Percentiles rank a stretch among this genome's conserved stretches.
Evolutionary conservation across 768 basidiomycete species (phyloP).

Genomic region (Leccinum fibrillosum): DNA sequence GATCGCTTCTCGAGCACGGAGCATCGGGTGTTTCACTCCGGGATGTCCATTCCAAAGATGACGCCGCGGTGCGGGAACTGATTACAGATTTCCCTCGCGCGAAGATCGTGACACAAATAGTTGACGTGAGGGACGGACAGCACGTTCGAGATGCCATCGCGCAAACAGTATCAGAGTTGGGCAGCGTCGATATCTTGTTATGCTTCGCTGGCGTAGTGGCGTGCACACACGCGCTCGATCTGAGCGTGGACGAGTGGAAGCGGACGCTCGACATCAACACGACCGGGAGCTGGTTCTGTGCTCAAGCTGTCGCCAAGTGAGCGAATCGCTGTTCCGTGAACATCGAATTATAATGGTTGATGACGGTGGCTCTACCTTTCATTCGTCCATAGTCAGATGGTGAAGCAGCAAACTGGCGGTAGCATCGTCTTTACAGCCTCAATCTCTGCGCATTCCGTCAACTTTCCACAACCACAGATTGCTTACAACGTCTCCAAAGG

Average conservation of each 20-base stretch:
- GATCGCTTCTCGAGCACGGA: conserved; percentile 45
- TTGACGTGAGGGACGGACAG: conserved; percentile 32
- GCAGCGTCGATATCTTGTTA: conserved; percentile 36
- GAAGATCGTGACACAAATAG: conserved; percentile 31
- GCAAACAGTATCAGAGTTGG: conserved; percentile 28
- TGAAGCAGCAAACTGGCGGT: conserved; percentile 38
- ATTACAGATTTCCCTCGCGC: conserved; percentile 26
- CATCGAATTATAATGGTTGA: not conserved
- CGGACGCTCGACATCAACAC: conserved; percentile 40
- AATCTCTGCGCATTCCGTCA: conserved; percentile 39
- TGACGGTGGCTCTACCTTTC: not conserved
- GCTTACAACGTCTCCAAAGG: conserved; percentile 44
- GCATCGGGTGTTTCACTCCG: conserved; percentile 28
- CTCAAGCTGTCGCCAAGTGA: conserved; percentile 38
- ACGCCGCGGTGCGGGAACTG: conserved; percentile 16
- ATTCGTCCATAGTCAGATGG: conserved; percentile 35
- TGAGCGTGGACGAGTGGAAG: conserved; percentile 34
- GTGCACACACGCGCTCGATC: conserved; percentile 31
- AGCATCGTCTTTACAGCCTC: conserved; percentile 43
- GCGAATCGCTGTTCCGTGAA: not conserved
- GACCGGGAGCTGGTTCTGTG: conserved; percentile 45
- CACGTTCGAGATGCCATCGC: conserved; percentile 26
- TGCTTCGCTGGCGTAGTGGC: conserved; percentile 44
- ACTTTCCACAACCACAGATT: conserved; percentile 42
- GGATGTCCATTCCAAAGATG: conserved; percentile 16